These are phyloP conservation scores for Elsinoe arachidis DNA, from an alignment of 2,329 filamentous ascomycete genomes.

Conservation along the genomic window DNA sequence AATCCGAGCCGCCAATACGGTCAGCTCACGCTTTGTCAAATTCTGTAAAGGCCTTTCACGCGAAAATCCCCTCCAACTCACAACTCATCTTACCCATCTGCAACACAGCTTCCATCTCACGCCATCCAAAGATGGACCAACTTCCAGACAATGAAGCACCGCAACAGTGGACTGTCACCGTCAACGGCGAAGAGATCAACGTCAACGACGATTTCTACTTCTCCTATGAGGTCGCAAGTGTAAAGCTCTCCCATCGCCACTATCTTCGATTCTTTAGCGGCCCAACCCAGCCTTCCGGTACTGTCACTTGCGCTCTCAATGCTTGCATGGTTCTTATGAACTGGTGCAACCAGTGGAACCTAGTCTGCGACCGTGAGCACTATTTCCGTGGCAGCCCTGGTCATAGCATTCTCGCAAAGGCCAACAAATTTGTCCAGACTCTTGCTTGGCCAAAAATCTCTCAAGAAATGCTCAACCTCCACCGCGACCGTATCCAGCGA, in stretches of 20 bases:
- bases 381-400: background rate
- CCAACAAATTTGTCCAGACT: background rate
- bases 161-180: no score
- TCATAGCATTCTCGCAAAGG: background rate
- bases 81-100: no score
- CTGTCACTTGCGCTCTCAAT: background rate
- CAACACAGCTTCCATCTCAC: no score
- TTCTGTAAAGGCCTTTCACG: no score
- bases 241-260: no score
- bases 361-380: background rate
- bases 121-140: no score
- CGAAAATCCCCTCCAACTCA: no score
- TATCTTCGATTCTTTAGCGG: background rate
- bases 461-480: background rate
- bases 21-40: no score
- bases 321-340: background rate
- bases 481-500: background rate
- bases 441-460: background rate
- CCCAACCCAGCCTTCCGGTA: background rate
- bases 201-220: background rate
- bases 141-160: no score
- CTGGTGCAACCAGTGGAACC: background rate
- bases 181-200: background rate
- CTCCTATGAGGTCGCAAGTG: background rate
- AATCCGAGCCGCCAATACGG: no score